Percentiles rank a stretch among this genome's conserved stretches.
phyloP scores from a whole-genome alignment of 768 basidiomycete genomes.

The Gymnopilus dilepis region DNA sequence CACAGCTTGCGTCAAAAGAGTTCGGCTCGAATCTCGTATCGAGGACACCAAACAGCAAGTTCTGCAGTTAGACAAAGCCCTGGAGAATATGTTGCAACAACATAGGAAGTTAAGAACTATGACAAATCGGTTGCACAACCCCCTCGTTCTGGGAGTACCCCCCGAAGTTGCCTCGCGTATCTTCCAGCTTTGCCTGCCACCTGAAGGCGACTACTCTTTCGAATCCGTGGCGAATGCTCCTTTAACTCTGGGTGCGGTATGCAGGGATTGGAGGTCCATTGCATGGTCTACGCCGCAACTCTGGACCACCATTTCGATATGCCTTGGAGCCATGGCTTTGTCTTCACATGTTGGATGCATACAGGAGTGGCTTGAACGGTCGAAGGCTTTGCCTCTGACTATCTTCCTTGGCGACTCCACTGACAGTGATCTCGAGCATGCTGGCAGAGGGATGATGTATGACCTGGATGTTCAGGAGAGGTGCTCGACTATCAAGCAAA shows the following conservation, averaged over 20 bases:
- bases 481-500: neutral
- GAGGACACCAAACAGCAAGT: neutral
- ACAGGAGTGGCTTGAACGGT: too few relatives aligned
- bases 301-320: neutral
- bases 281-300: neutral
- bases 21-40: neutral
- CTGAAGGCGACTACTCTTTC: neutral
- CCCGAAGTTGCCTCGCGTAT: neutral
- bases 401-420: neutral
- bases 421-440: neutral
- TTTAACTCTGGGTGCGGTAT: constrained; percentile 1
- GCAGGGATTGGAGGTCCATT: neutral
- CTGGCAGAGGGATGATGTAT: too few relatives aligned
- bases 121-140: neutral
- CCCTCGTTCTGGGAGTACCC: neutral
- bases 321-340: neutral
- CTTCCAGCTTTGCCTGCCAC: neutral
- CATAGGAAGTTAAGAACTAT: neutral
- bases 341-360: neutral
- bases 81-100: neutral
- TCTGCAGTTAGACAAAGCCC: neutral
- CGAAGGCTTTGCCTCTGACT: neutral
- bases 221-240: neutral
- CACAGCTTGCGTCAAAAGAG: neutral
- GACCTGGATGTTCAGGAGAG: neutral